Percentiles rank a stretch among this genome's conserved stretches.
Conservation (phyloP, 805 yeast species). For the Kurtzmaniella fragi region DNA sequence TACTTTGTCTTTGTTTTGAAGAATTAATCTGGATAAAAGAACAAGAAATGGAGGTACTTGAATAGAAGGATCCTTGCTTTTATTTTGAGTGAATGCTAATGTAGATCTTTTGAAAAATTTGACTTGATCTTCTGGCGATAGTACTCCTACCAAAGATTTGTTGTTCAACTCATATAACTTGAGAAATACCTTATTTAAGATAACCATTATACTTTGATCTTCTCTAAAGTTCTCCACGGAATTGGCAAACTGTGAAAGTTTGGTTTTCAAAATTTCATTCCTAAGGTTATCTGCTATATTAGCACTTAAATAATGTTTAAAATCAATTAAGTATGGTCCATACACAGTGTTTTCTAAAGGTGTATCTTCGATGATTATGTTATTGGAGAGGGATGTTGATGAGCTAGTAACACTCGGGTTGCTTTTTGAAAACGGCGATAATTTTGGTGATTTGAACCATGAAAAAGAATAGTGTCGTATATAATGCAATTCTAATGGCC, state of each 20-base stretch:
- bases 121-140: slow-evolving; percentile 7
- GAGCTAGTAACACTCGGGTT: no score
- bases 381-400: no score
- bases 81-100: slow-evolving; percentile 1
- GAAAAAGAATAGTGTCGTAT: no score
- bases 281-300: slow-evolving; percentile 19
- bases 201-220: slow-evolving; percentile 10
- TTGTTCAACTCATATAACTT: slow-evolving; percentile 12
- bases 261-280: slow-evolving; percentile 12
- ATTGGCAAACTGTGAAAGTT: slow-evolving; percentile 13
- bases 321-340: slow-evolving; percentile 6
- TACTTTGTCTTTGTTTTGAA: slow-evolving; percentile 9
- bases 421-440: no score
- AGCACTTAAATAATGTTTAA: slow-evolving; percentile 22
- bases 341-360: neutral
- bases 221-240: slow-evolving; percentile 4
- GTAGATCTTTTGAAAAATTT: slow-evolving; percentile 15
- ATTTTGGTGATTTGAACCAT: no score
- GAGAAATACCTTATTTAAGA: slow-evolving; percentile 16
- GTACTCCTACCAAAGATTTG: slow-evolving; percentile 3
- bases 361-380: neutral
- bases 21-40: slow-evolving; percentile 11
- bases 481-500: no score
- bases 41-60: slow-evolving; percentile 26
- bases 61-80: slow-evolving; percentile 1